Base-by-base conservation (phyloP, 805 yeast species). In the Candida koratica region DNA sequence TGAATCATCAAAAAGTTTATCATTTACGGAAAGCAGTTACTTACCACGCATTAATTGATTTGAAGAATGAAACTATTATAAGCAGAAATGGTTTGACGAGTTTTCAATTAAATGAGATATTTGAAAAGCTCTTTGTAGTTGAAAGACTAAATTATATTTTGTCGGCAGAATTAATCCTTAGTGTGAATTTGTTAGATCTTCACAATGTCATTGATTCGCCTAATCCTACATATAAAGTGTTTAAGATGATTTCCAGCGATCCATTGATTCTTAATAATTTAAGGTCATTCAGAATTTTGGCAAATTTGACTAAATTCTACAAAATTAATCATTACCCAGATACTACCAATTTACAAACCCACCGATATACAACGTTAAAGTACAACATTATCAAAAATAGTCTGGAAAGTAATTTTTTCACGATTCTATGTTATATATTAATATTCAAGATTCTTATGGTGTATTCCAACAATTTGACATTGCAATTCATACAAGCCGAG, bases 1-100 rank as follows among this genome's bases (percentile, higher is more conserved):
- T 28, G n/a, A 32, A 58, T 26, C 61, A 60, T 36, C 64, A 60
- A 25, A 58, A 58, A 34, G 46, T 60, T 17, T 37, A 53, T 18
- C 44, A 59, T 41, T 42, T 56, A 25, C 49, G 54, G 26, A 41
- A 39, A 27, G 50, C 61, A n/a, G 51, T 62, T 16, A 49, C 61
- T 7, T 58, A 47, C 36, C 60, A 47, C 39, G 64, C 59, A 37
- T 41, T 61, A 19, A 55, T 62, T 13, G 51, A 56, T 36, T 35
- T 55, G 19, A 55, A 52, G 13, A 42, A 52, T 20, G 40, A 39
- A 19, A 25, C 28, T 15, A 39, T 32, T 5, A 35, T 30, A 12
- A 47, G 49, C 17, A 51, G 52, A 24, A 49, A 43, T 17, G 37
- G 40, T 26, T 38, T 44, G 2, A 41, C 47, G 3, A 44, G 43